A percentile compares a stretch with the other conserved stretches of the same genome.
Evolutionary conservation across 495 filamentous ascomycete genomes (phyloP).

Genomic region (Thozetella sp.): DNA sequence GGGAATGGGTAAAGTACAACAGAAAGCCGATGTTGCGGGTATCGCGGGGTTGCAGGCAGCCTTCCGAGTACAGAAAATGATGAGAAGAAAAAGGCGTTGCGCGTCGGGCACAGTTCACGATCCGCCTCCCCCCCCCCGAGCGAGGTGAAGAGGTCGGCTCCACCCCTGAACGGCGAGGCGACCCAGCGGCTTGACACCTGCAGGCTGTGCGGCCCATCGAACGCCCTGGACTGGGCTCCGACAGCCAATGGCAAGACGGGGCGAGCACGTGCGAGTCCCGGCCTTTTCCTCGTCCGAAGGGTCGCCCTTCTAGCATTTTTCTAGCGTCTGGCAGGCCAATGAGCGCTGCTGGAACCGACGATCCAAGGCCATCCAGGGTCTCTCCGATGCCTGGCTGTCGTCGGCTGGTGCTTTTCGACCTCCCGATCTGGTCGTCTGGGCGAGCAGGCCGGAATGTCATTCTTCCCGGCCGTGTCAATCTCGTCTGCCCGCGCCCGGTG

Average conservation of each 20-base stretch:
- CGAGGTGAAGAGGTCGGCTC: not conserved
- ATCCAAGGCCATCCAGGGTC: too few relatives aligned
- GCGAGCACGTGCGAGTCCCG: not conserved
- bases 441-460: too few relatives aligned
- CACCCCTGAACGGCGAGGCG: not conserved
- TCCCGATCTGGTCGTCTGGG: too few relatives aligned
- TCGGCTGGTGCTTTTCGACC: too few relatives aligned
- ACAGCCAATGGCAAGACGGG: not conserved
- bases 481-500: too few relatives aligned
- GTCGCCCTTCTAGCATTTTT: not conserved
- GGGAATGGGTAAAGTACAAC: not conserved
- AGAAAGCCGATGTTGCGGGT: not conserved
- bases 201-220: not conserved
- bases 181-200: not conserved
- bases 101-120: not conserved
- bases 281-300: not conserved
- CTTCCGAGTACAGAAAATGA: too few relatives aligned
- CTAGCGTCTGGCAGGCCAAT: too few relatives aligned
- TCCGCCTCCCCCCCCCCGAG: not conserved
- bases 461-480: too few relatives aligned
- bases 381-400: too few relatives aligned
- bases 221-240: not conserved
- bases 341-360: too few relatives aligned
- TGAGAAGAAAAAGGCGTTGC: not conserved
- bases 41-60: not conserved